phyloP scores from a whole-genome alignment of 1,139 yeast species.

The Suhomyces panamericanus region DNA sequence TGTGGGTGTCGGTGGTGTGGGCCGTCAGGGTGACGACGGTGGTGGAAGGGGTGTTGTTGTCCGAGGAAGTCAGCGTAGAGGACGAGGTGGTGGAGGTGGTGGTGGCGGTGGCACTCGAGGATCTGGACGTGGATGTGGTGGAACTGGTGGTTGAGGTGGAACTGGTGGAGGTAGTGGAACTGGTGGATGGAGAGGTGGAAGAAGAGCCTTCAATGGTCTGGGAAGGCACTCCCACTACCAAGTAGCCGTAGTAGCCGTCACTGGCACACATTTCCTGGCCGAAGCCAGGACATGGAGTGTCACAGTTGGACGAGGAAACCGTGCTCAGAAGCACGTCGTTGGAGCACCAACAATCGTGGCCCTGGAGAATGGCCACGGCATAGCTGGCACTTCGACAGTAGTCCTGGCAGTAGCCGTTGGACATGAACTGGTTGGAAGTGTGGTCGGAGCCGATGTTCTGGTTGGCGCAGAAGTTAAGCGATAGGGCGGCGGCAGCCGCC shows the following conservation, averaged over 20 bases:
- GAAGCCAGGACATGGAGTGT: conserved; percentile 53
- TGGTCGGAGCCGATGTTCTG: conserved; percentile 38
- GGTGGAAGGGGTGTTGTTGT: too few relatives aligned
- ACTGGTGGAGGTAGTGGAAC: conserved; percentile 7
- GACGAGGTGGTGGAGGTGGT: neutral
- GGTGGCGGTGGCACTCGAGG: neutral
- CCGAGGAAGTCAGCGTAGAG: too few relatives aligned
- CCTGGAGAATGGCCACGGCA: conserved; percentile 57
- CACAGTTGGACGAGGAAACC: conserved; percentile 38
- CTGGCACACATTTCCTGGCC: conserved; percentile 36
- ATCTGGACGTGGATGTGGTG: conserved; percentile 5
- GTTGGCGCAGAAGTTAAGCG: conserved; percentile 44
- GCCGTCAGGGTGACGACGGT: conserved; percentile 10
- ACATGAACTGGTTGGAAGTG: conserved; percentile 33
- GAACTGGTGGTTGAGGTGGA: conserved; percentile 11
- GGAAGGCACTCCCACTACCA: conserved; percentile 26
- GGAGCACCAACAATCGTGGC: conserved; percentile 61
- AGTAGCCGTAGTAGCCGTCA: conserved; percentile 36
- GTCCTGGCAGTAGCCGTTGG: conserved; percentile 56
- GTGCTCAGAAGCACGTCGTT: conserved; percentile 48
- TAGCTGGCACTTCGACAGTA: conserved; percentile 47
- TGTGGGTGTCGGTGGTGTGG: conserved; percentile 9
- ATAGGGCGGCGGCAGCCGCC: conserved; percentile 9
- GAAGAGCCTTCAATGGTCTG: conserved; percentile 13
- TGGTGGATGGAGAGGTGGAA: conserved; percentile 11